Evolutionary conservation across 169 alveolate genomes (phyloP).

Genomic region (Plasmodium vinckei): DNA sequence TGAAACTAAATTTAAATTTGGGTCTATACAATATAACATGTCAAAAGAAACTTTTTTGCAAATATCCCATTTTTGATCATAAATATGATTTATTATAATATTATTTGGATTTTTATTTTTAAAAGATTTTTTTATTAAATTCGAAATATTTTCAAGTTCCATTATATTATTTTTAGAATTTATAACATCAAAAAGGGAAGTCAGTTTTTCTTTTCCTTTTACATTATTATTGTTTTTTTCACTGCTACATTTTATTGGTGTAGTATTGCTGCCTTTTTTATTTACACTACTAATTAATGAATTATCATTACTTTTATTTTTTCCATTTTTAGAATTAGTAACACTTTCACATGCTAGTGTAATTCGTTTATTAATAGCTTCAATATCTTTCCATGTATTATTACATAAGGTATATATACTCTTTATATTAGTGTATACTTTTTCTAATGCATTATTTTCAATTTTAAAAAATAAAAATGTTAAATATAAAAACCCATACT

Average conservation of each 20-base stretch:
- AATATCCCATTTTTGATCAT: constrained; percentile 66
- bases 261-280: background rate
- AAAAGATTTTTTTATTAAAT: constrained; percentile 35
- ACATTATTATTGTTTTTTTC: background rate
- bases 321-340: background rate
- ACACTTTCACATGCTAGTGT: background rate
- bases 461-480: constrained; percentile 62
- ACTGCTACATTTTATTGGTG: background rate
- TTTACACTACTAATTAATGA: background rate
- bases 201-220: background rate
- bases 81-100: constrained; percentile 60
- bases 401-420: constrained; percentile 23
- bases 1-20: constrained; percentile 64
- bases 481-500: constrained; percentile 72
- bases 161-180: constrained; percentile 14
- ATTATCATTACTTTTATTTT: background rate
- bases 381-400: constrained; percentile 3
- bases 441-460: constrained; percentile 53
- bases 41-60: constrained; percentile 61
- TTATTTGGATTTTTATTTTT: constrained; percentile 37
- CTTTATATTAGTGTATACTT: background rate
- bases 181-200: constrained; percentile 25
- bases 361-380: background rate
- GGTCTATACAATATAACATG: constrained; percentile 55
- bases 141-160: constrained; percentile 48